A percentile compares a stretch with the other conserved stretches of the same genome.
These are phyloP conservation scores for Phytophthora megakarya DNA, from an alignment of 352 stramenopile genomes.

Conservation along the genomic window DNA sequence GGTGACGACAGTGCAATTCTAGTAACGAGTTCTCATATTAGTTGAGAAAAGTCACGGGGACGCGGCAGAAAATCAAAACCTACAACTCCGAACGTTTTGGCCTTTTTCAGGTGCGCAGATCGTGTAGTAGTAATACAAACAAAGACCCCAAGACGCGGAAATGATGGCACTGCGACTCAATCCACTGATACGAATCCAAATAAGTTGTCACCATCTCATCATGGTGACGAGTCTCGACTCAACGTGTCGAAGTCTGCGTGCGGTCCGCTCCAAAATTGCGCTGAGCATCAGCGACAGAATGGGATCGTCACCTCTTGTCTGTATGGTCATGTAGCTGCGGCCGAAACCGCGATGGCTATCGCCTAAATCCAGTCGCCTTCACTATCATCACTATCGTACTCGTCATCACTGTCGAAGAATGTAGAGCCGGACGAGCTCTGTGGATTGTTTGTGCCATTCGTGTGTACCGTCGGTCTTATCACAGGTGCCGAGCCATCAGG, in stretches of 20 bases:
- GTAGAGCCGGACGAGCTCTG: slow-evolving; percentile 39
- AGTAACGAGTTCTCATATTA: slow-evolving; percentile 37
- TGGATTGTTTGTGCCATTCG: slow-evolving; percentile 18
- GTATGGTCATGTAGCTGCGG: slow-evolving; percentile 9
- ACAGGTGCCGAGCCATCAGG: slow-evolving; percentile 30
- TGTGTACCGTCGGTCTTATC: slow-evolving; percentile 19
- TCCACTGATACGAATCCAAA: neutral
- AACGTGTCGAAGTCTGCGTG: slow-evolving; percentile 5
- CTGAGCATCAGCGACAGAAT: slow-evolving; percentile 6
- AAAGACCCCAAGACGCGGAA: slow-evolving; percentile 10
- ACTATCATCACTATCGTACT: slow-evolving; percentile 66
- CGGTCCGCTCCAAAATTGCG: slow-evolving; percentile 21
- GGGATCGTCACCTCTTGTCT: slow-evolving; percentile 16
- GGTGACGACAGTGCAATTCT: neutral
- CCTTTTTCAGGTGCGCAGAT: slow-evolving; percentile 6
- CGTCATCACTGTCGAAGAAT: slow-evolving; percentile 59
- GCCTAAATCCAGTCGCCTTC: slow-evolving; percentile 81
- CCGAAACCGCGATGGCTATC: slow-evolving; percentile 1
- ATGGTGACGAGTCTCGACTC: neutral
- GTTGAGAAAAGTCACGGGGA: slow-evolving; percentile 28
- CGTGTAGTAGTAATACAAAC: slow-evolving; percentile 29
- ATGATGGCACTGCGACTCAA: neutral
- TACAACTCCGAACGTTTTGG: slow-evolving; percentile 18
- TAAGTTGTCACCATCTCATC: neutral
- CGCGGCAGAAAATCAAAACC: slow-evolving; percentile 21